phyloP scores from a whole-genome alignment of 1,284 basidiomycete genomes.

The Phlebopus sp. region DNA sequence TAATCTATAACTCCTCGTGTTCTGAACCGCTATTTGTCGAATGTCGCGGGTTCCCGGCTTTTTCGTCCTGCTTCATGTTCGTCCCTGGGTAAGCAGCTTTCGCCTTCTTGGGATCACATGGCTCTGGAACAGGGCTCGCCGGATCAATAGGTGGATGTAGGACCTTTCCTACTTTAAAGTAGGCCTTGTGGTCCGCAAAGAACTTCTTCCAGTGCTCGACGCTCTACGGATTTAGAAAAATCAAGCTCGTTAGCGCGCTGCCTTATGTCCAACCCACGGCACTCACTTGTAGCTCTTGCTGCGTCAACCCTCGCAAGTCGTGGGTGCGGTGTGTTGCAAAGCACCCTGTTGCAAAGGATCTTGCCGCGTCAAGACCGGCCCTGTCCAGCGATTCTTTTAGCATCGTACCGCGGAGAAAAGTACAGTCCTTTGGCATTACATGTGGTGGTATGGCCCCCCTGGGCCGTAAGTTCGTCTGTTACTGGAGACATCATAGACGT shows the following conservation, averaged over 20 bases:
- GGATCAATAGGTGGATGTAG: slow-evolving; percentile 78
- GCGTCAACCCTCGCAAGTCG: slow-evolving; percentile 79
- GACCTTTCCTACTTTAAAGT: slow-evolving; percentile 74
- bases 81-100: slow-evolving; percentile 19
- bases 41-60: slow-evolving; percentile 10
- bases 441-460: slow-evolving; percentile 81
- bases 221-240: slow-evolving; percentile 43
- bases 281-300: slow-evolving; percentile 65
- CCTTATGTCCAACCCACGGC: neutral
- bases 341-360: slow-evolving; percentile 91
- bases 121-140: slow-evolving; percentile 70
- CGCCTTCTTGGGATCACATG: slow-evolving; percentile 66
- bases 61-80: slow-evolving; percentile 6
- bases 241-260: neutral
- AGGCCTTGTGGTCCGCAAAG: slow-evolving; percentile 78
- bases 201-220: slow-evolving; percentile 87
- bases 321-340: slow-evolving; percentile 88
- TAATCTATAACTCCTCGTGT: slow-evolving; percentile 40
- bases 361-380: slow-evolving; percentile 83
- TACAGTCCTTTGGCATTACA: slow-evolving; percentile 50
- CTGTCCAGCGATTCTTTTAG: slow-evolving; percentile 39
- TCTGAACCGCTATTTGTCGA: slow-evolving; percentile 15
- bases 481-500: slow-evolving; percentile 87
- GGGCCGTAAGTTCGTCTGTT: slow-evolving; percentile 83
- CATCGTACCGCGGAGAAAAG: slow-evolving; percentile 18